Evolutionary conservation across 257 asterid genomes (phyloP).

Genomic region (Nicotiana sylvestris): DNA sequence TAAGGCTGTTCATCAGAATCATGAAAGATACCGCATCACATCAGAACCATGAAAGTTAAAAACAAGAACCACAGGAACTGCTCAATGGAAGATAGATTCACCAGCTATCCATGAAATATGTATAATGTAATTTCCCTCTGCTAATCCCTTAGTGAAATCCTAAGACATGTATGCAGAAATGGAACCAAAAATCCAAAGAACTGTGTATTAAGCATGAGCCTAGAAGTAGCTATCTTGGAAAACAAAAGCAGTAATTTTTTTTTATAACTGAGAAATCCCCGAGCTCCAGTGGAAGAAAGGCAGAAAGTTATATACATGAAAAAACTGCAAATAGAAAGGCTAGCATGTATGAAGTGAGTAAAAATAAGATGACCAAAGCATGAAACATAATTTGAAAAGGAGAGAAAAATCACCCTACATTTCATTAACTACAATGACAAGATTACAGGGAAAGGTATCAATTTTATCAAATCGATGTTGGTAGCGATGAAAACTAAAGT

Average conservation of each 20-base stretch:
- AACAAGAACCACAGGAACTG: conserved; percentile 10
- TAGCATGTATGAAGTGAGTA: background rate
- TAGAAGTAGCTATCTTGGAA: background rate
- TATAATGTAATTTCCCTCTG: background rate
- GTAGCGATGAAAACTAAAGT: background rate
- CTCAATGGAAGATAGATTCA: background rate
- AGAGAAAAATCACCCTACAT: background rate
- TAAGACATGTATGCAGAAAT: background rate
- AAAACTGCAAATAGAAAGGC: background rate
- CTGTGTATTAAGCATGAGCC: background rate
- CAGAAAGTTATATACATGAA: background rate
- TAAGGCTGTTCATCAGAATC: conserved; percentile 47
- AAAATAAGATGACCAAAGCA: background rate
- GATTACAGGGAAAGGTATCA: background rate
- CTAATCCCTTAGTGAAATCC: background rate
- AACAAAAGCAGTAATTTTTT: background rate
- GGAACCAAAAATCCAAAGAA: background rate
- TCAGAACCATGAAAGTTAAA: conserved; percentile 13
- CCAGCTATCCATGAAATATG: background rate
- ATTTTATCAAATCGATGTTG: background rate
- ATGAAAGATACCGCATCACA: conserved; percentile 14
- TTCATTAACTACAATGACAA: background rate
- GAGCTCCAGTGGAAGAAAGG: background rate
- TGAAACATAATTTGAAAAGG: background rate
- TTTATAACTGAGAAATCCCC: background rate